phyloP scores from a whole-genome alignment of 75 land plant species.

The Sequoia sempervirens region DNA sequence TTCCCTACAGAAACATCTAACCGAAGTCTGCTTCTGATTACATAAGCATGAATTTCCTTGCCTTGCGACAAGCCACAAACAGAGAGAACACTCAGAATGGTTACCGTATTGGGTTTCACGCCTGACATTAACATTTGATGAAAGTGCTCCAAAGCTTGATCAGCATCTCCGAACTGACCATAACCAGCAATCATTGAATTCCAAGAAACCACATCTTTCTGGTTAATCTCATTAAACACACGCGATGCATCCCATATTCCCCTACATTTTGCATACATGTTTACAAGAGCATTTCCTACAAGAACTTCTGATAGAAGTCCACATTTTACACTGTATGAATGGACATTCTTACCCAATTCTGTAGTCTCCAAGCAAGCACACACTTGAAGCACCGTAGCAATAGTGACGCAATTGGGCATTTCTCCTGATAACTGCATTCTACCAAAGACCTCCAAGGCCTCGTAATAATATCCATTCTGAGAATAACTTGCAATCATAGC shows the following conservation, averaged over 20 bases:
- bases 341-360: slow-evolving; percentile 46
- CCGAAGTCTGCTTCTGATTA: slow-evolving; percentile 4
- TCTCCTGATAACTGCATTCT: slow-evolving; percentile 42
- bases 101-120: slow-evolving; percentile 5
- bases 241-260: slow-evolving; percentile 22
- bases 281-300: slow-evolving; percentile 40
- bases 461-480: slow-evolving; percentile 9
- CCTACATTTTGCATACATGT: slow-evolving; percentile 73
- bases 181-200: slow-evolving; percentile 9
- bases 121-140: background rate
- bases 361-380: slow-evolving; percentile 13
- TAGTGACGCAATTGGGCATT: slow-evolving; percentile 31
- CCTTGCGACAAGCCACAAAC: slow-evolving; percentile 8
- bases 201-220: slow-evolving; percentile 15
- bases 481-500: slow-evolving; percentile 13
- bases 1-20: slow-evolving; percentile 20
- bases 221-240: slow-evolving; percentile 43
- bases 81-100: slow-evolving; percentile 3
- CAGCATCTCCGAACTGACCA: background rate
- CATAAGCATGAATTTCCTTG: slow-evolving; percentile 7
- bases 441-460: slow-evolving; percentile 35
- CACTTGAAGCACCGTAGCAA: slow-evolving; percentile 30
- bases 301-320: slow-evolving; percentile 22
- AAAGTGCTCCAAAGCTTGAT: slow-evolving; percentile 5
- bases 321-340: slow-evolving; percentile 37